These are phyloP conservation scores for Haplosporangium gracile DNA, from an alignment of 192 early-diverging fungal species.

Conservation along the genomic window DNA sequence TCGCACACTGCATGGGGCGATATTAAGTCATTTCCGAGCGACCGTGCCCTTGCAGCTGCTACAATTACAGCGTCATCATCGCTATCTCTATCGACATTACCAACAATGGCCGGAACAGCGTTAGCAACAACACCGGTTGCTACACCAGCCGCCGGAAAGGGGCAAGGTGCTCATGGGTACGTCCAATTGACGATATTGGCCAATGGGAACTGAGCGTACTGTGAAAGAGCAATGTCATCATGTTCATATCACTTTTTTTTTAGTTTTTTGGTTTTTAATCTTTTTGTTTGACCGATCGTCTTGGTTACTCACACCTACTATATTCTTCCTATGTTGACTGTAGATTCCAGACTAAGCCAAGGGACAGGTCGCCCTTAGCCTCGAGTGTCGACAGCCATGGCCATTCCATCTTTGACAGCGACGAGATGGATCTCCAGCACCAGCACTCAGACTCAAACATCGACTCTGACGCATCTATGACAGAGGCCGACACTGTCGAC, in stretches of 20 bases:
- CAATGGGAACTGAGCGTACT: conserved; percentile 1
- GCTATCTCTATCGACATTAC: background rate
- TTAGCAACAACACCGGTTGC: background rate
- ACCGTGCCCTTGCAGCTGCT: background rate
- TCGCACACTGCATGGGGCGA: background rate
- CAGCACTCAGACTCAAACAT: background rate
- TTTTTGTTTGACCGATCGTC: background rate
- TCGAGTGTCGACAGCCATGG: conserved; percentile 28
- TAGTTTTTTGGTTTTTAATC: conserved; percentile 1
- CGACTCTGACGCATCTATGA: conserved; percentile 18
- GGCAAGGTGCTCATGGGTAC: background rate
- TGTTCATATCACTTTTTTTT: conserved; percentile 12
- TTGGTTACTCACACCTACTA: background rate
- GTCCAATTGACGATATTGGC: background rate
- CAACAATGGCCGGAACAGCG: background rate
- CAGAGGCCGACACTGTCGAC: background rate
- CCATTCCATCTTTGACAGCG: conserved; percentile 33
- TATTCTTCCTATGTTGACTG: background rate
- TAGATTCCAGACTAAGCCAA: background rate
- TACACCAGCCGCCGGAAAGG: background rate
- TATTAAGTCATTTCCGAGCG: conserved; percentile 1
- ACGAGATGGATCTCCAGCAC: conserved; percentile 36
- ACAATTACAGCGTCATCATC: background rate
- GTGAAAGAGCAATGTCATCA: conserved; percentile 7
- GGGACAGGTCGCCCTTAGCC: conserved; percentile 22